A percentile compares a stretch with the other conserved stretches of the same genome.
These are phyloP conservation scores for Aspergillus tubingensis DNA, from an alignment of 2,329 filamentous ascomycete genomes.

Conservation along the genomic window DNA sequence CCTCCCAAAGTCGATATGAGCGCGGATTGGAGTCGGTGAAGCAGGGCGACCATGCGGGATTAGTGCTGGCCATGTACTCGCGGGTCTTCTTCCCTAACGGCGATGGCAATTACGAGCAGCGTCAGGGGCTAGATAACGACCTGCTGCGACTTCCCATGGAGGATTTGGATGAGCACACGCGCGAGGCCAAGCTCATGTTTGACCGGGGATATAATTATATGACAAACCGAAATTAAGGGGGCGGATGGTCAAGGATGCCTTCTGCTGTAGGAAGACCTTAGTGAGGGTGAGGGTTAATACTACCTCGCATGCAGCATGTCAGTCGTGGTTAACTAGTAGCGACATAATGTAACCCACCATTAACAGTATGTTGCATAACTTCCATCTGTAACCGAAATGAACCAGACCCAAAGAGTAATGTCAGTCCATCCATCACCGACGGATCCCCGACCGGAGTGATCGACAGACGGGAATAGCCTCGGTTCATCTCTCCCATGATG, in stretches of 20 bases:
- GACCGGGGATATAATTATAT: conserved; percentile 5
- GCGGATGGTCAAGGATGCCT: no score
- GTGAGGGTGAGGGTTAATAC: no score
- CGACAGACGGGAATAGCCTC: not conserved
- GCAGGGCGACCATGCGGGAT: conserved; percentile 5
- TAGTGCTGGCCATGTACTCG: conserved; percentile 7
- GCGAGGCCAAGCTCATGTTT: not conserved
- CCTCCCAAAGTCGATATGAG: not conserved
- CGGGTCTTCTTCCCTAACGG: conserved; percentile 9
- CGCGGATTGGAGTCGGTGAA: not conserved
- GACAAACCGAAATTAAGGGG: not conserved
- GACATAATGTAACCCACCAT: no score
- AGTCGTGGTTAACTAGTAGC: no score
- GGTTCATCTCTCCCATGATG: no score
- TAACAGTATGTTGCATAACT: no score
- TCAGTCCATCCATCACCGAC: not conserved
- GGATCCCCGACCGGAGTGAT: not conserved
- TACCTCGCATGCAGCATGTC: no score
- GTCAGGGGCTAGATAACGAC: not conserved
- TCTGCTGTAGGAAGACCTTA: no score
- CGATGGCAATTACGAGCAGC: conserved; percentile 4
- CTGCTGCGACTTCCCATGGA: conserved; percentile 5
- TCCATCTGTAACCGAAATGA: not conserved
- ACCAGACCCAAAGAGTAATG: not conserved
- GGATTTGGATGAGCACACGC: conserved; percentile 9